phyloP scores from a whole-genome alignment of 2,329 filamentous ascomycete genomes.

The Hirsutella rhossiliensis region DNA sequence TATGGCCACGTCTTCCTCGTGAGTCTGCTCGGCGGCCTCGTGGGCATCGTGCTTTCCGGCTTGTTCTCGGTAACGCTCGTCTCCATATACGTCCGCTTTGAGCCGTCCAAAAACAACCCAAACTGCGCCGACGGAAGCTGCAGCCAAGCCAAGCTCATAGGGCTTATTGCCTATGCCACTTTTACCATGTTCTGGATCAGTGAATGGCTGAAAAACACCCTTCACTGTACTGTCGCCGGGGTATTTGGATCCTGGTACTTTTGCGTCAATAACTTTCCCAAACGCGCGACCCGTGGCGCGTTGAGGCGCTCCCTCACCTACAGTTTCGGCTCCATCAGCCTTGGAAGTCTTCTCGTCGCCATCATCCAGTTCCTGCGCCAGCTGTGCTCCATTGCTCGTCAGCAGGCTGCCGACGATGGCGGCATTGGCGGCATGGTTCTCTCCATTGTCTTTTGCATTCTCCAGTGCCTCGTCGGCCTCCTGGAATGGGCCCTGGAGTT shows the following conservation, averaged over 20 bases:
- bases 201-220: constrained; percentile 87
- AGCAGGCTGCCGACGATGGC: constrained; percentile 53
- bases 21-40: constrained; percentile 68
- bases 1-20: constrained; percentile 82
- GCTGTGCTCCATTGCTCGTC: constrained; percentile 63
- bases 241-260: constrained; percentile 95
- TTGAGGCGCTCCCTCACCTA: constrained; percentile 74
- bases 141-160: constrained; percentile 66
- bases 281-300: constrained; percentile 70
- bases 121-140: constrained; percentile 46
- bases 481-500: constrained; percentile 81
- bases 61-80: constrained; percentile 85
- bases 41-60: constrained; percentile 63
- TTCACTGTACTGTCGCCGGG: constrained; percentile 77
- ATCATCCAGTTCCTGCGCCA: constrained; percentile 80
- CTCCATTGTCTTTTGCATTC: constrained; percentile 56
- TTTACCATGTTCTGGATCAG: constrained; percentile 92
- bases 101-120: constrained; percentile 45
- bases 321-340: constrained; percentile 81
- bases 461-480: constrained; percentile 65
- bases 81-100: constrained; percentile 73
- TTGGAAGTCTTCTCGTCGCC: constrained; percentile 77
- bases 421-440: constrained; percentile 58
- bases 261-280: constrained; percentile 56
- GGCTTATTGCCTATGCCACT: constrained; percentile 73